Conservation (phyloP, 2,329 filamentous ascomycete genomes). For the Emergomyces pasteurianus region DNA sequence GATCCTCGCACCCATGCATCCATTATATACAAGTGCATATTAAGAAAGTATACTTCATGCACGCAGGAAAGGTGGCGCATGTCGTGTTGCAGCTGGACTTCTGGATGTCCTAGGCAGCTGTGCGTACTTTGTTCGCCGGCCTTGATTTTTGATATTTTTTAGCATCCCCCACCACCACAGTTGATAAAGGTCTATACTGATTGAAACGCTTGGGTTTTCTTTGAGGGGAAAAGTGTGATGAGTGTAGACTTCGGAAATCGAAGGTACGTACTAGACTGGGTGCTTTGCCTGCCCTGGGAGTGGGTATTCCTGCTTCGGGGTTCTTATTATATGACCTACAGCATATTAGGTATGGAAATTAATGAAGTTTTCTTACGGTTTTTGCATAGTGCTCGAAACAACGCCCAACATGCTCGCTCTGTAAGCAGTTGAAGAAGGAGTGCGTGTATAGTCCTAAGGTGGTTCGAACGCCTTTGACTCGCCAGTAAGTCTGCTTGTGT, state of each 20-base stretch:
- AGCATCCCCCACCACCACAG: neutral
- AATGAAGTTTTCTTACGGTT: neutral
- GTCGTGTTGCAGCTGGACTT: neutral
- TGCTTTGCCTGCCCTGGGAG: neutral
- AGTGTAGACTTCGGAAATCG: slow-evolving; percentile 2
- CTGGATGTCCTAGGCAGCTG: neutral
- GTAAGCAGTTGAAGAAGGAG: slow-evolving; percentile 28
- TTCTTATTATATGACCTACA: neutral
- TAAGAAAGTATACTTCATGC: neutral
- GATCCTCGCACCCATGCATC: neutral
- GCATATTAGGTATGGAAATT: neutral
- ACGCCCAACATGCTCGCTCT: slow-evolving; percentile 26
- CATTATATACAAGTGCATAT: neutral
- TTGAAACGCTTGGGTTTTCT: neutral
- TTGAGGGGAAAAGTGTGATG: neutral
- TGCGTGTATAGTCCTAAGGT: slow-evolving; percentile 31
- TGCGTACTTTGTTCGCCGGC: neutral
- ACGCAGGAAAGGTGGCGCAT: neutral
- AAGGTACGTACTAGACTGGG: neutral
- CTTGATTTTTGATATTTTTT: neutral
- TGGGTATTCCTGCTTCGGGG: neutral
- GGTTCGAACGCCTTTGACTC: slow-evolving; percentile 30
- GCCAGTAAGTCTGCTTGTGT: slow-evolving; percentile 22
- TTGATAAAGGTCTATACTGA: neutral
- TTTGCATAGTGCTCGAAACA: neutral